Percentiles rank a stretch among this genome's conserved stretches.
Evolutionary conservation across 345 rosid genomes (phyloP).

Genomic region (Eucalyptus brandiana): DNA sequence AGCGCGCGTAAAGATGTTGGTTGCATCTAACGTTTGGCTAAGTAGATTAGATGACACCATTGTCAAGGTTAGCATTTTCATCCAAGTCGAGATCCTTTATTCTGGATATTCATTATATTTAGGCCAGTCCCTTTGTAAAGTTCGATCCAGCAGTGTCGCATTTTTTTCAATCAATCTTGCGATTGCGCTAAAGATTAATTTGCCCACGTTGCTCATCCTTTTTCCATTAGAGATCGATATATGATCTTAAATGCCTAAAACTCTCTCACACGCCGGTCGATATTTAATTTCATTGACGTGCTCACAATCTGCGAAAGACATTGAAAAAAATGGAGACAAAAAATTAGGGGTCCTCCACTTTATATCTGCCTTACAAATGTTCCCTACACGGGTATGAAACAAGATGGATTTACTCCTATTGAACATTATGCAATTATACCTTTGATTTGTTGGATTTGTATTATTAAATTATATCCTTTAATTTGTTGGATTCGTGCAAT

Average conservation of each 20-base stretch:
- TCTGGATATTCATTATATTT: background rate
- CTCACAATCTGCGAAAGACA: accelerated
- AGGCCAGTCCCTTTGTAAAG: accelerated
- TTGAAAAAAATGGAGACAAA: accelerated
- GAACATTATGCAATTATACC: too few relatives aligned
- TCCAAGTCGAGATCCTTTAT: accelerated
- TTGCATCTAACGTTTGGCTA: accelerated
- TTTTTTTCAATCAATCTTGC: too few relatives aligned
- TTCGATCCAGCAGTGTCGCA: accelerated
- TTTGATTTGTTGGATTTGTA: accelerated
- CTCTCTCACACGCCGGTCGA: accelerated
- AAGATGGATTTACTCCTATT: too few relatives aligned
- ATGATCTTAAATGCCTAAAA: accelerated
- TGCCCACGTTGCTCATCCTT: accelerated
- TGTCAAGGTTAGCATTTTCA: background rate
- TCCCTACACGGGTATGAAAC: accelerated
- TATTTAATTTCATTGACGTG: accelerated
- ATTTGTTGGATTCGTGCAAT: too few relatives aligned
- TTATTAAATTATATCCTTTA: too few relatives aligned
- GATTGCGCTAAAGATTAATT: accelerated
- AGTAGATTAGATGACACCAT: background rate
- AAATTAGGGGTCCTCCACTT: accelerated
- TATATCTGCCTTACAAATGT: too few relatives aligned
- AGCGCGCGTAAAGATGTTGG: accelerated
- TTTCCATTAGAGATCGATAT: background rate